Conservation (phyloP, 1,284 basidiomycete species). For the Apiotrichum veenhuisii region DNA sequence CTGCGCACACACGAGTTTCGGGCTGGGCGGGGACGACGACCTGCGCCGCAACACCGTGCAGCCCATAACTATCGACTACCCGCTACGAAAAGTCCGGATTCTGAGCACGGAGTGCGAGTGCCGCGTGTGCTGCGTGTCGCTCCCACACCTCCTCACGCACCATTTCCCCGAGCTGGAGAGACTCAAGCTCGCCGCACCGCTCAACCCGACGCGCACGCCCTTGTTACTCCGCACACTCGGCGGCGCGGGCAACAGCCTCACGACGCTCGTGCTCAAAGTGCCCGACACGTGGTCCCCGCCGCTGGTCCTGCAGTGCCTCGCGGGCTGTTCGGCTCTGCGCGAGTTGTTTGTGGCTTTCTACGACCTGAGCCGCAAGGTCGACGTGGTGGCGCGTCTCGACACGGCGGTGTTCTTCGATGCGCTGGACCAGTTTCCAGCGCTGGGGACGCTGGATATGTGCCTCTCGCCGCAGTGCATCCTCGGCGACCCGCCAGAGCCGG, state of each 20-base stretch:
- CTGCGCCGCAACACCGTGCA: background rate
- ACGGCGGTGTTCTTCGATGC: background rate
- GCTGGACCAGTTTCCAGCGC: background rate
- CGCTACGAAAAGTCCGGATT: background rate
- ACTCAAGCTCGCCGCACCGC: background rate
- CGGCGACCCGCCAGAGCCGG: background rate
- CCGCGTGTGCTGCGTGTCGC: background rate
- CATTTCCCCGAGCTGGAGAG: background rate
- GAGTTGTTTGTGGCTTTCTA: slow-evolving; percentile 7
- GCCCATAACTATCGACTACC: background rate
- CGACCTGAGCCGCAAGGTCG: slow-evolving; percentile 10
- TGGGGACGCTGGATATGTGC: slow-evolving; percentile 7
- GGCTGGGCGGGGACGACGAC: background rate
- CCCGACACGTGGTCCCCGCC: background rate
- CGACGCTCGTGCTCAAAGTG: slow-evolving; percentile 7
- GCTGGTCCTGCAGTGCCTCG: background rate
- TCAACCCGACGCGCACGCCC: background rate
- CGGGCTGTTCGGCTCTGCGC: background rate
- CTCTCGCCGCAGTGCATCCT: background rate
- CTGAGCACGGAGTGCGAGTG: background rate
- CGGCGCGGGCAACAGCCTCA: background rate
- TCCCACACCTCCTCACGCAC: background rate
- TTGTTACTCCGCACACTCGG: background rate
- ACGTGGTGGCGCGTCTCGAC: background rate
- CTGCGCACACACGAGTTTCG: slow-evolving; percentile 7